These are phyloP conservation scores for Leptoxyphium fumago DNA, from an alignment of 2,329 filamentous ascomycete species.

Conservation along the genomic window DNA sequence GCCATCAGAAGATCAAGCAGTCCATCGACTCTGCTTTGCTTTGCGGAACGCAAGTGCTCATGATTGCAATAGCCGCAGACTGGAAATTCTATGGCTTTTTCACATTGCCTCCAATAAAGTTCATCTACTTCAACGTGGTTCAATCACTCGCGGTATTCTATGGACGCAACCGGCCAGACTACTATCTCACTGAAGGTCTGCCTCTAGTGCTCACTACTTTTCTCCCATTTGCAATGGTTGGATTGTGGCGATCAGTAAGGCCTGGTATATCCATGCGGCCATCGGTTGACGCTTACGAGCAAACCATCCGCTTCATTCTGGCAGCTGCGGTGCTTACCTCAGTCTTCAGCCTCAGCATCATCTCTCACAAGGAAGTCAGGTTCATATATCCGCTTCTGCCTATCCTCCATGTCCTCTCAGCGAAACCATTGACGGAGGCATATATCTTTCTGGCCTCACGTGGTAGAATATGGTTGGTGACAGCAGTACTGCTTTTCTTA, in stretches of 20 bases:
- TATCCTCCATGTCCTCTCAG: conserved; percentile 66
- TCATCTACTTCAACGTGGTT: conserved; percentile 79
- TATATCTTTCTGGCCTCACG: conserved; percentile 34
- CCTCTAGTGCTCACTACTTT: conserved; percentile 74
- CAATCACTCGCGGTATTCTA: conserved; percentile 87
- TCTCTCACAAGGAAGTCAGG: conserved; percentile 92
- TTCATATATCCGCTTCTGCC: conserved; percentile 92
- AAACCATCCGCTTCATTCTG: conserved; percentile 31
- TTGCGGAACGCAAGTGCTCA: conserved; percentile 41
- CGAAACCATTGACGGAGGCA: conserved; percentile 37
- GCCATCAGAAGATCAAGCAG: conserved; percentile 2
- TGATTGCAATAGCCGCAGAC: conserved; percentile 53
- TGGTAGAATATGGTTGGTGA: background rate
- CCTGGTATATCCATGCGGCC: background rate
- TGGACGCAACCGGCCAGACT: conserved; percentile 77
- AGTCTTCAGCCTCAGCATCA: conserved; percentile 51
- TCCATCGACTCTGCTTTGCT: conserved; percentile 6
- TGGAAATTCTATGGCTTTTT: conserved; percentile 67
- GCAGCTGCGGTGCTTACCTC: conserved; percentile 44
- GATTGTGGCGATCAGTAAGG: conserved; percentile 39
- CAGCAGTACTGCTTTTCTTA: background rate
- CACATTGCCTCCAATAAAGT: conserved; percentile 79
- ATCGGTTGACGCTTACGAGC: conserved; percentile 1
- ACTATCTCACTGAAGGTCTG: conserved; percentile 81
- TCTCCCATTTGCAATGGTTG: conserved; percentile 58